A percentile compares a stretch with the other conserved stretches of the same genome.
Evolutionary conservation across 176 grass and related monocot species (phyloP).

Genomic region (Avena insularis): DNA sequence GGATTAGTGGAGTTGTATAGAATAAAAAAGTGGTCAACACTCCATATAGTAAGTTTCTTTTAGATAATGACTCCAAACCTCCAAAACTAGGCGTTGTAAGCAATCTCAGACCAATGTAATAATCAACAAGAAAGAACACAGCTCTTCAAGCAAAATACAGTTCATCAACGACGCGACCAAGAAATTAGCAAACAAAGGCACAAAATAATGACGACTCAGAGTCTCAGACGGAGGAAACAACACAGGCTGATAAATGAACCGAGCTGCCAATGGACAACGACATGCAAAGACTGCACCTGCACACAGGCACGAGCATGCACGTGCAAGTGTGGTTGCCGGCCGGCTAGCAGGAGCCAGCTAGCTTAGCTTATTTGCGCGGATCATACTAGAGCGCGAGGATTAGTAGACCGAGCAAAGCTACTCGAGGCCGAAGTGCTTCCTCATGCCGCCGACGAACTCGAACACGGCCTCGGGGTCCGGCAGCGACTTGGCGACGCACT

Average conservation of each 20-base stretch:
- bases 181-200: neutral
- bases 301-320: neutral
- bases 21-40: no score
- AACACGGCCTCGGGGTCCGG: conserved; percentile 46
- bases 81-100: neutral
- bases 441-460: conserved; percentile 51
- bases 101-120: neutral
- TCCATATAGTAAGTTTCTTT: neutral
- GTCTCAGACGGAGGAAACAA: neutral
- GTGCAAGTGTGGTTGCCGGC: neutral
- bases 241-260: no score
- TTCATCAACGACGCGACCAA: no score
- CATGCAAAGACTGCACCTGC: neutral
- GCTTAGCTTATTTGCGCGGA: neutral
- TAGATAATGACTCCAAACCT: neutral
- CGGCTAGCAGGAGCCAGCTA: neutral
- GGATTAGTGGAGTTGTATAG: no score
- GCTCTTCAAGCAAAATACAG: no score
- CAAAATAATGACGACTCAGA: no score
- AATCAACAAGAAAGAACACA: neutral
- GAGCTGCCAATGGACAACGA: no score
- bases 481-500: conserved; percentile 53
- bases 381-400: no score
- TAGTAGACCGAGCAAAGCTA: neutral
- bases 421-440: conserved; percentile 53